Evolutionary conservation across 169 alveolate species (phyloP).

Genomic region (Eimeria falciformis): DNA sequence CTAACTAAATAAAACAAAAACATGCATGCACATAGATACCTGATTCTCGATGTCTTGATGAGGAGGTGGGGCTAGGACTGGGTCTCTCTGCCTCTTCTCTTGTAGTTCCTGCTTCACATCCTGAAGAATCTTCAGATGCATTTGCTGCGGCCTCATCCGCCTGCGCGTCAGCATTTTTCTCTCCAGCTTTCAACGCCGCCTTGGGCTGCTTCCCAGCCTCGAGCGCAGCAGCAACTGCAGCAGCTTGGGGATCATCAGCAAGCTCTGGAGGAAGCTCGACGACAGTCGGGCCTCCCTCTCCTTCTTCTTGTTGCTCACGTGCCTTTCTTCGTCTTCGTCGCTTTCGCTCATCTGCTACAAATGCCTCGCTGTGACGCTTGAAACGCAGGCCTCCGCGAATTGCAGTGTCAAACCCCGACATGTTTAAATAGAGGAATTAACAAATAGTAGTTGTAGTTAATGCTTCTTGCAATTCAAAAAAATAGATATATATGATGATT

Average conservation of each 20-base stretch:
- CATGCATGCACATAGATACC: too few relatives aligned
- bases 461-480: too few relatives aligned
- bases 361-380: slow-evolving; percentile 62
- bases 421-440: not conserved
- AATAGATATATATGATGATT: too few relatives aligned
- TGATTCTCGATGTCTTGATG: too few relatives aligned
- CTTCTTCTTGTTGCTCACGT: not conserved
- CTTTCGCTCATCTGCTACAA: not conserved
- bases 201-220: not conserved
- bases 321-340: slow-evolving; percentile 40
- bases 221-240: slow-evolving; percentile 47
- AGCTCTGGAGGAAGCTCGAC: slow-evolving; percentile 55
- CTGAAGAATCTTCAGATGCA: too few relatives aligned
- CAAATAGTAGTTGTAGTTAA: not conserved
- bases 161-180: too few relatives aligned
- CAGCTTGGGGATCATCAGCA: not conserved
- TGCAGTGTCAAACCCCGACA: slow-evolving; percentile 64
- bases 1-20: too few relatives aligned
- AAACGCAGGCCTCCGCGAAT: slow-evolving; percentile 35
- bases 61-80: too few relatives aligned
- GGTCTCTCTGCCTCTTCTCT: too few relatives aligned
- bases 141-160: too few relatives aligned
- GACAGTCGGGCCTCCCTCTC: slow-evolving; percentile 7
- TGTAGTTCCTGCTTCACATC: too few relatives aligned
- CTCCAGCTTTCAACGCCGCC: not conserved